Conservation (phyloP, 1,284 basidiomycete genomes). For the Cystobasidium pallidum region DNA sequence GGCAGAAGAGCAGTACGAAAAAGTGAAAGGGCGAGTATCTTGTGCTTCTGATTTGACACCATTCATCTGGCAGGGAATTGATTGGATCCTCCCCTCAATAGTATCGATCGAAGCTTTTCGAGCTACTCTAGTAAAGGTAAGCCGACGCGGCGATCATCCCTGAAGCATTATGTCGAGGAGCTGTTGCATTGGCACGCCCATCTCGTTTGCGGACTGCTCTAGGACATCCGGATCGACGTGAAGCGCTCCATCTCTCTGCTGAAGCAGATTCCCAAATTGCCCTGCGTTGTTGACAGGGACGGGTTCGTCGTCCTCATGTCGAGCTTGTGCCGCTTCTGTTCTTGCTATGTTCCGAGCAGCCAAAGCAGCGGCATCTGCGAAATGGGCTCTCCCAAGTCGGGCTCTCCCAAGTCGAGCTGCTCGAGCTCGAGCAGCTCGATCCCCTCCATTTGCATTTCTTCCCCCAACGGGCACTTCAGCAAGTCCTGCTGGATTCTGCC, state of each 20-base stretch:
- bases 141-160: not conserved
- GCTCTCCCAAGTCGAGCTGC: too few relatives aligned
- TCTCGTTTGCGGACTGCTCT: conserved; percentile 2
- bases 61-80: too few relatives aligned
- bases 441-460: not conserved
- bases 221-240: conserved; percentile 12
- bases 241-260: not conserved
- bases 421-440: not conserved
- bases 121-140: too few relatives aligned
- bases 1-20: not conserved
- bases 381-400: too few relatives aligned
- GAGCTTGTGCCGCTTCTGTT: not conserved
- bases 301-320: not conserved
- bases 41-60: too few relatives aligned
- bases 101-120: too few relatives aligned
- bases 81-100: too few relatives aligned
- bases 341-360: not conserved
- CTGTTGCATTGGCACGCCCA: conserved; percentile 8
- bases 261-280: conserved; percentile 7
- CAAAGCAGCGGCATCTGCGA: not conserved
- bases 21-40: too few relatives aligned
- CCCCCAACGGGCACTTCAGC: not conserved
- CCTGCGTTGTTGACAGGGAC: not conserved
- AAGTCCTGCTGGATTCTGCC: not conserved
- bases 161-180: conserved; percentile 19